phyloP scores from a whole-genome alignment of 2,329 filamentous ascomycete genomes.

The Pleochaeta shiraiana region DNA sequence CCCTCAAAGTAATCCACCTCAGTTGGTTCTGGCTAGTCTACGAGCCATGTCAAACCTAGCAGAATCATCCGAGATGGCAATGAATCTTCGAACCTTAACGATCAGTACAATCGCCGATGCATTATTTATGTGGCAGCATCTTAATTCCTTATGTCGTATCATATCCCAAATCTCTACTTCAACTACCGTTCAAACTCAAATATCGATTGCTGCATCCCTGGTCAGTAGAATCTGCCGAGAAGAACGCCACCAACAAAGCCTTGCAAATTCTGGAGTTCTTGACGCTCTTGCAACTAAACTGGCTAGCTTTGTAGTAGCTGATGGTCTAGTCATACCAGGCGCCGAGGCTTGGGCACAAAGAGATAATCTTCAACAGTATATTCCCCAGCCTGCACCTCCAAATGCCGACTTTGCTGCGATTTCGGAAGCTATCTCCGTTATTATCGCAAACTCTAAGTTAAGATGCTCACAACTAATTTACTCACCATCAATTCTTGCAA shows the following conservation, averaged over 20 bases:
- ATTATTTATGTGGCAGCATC: slow-evolving; percentile 39
- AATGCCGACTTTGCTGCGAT: slow-evolving; percentile 42
- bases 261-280: slow-evolving; percentile 52
- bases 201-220: slow-evolving; percentile 34
- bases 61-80: slow-evolving; percentile 36
- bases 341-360: slow-evolving; percentile 32
- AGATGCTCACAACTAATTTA: slow-evolving; percentile 49
- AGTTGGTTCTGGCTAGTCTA: slow-evolving; percentile 51
- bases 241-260: slow-evolving; percentile 44
- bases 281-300: slow-evolving; percentile 58
- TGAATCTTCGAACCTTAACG: slow-evolving; percentile 26
- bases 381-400: slow-evolving; percentile 39
- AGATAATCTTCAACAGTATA: slow-evolving; percentile 31
- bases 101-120: slow-evolving; percentile 33
- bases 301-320: slow-evolving; percentile 43
- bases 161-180: slow-evolving; percentile 34
- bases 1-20: slow-evolving; percentile 36
- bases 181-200: slow-evolving; percentile 35
- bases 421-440: slow-evolving; percentile 53
- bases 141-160: slow-evolving; percentile 42
- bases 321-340: slow-evolving; percentile 45
- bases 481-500: slow-evolving; percentile 44
- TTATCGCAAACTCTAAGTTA: slow-evolving; percentile 60
- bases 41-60: slow-evolving; percentile 51
- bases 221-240: slow-evolving; percentile 40